A percentile compares a stretch with the other conserved stretches of the same genome.
Evolutionary conservation across 1,284 basidiomycete species (phyloP).

Genomic region (Boletus sp.): DNA sequence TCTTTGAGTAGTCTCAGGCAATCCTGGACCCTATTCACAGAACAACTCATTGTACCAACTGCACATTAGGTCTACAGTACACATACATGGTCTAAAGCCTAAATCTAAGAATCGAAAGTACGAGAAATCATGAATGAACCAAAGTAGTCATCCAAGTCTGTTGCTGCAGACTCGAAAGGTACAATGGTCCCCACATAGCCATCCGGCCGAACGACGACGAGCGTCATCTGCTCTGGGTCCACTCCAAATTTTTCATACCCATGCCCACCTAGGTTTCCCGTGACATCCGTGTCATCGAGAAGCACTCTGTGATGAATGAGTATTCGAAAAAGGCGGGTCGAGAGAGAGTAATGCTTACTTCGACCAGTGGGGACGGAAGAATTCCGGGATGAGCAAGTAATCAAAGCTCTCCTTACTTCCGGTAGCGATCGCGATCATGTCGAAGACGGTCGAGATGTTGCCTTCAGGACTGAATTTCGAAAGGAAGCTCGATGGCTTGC

Average conservation of each 20-base stretch:
- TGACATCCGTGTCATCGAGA: neutral
- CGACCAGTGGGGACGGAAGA: constrained; percentile 65
- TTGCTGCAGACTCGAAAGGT: constrained; percentile 37
- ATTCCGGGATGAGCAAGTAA: constrained; percentile 52
- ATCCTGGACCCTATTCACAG: too few species aligned
- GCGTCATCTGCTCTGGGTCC: constrained; percentile 44
- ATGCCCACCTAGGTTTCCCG: constrained; percentile 28
- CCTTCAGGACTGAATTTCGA: neutral
- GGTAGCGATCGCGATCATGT: neutral
- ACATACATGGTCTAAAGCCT: too few species aligned
- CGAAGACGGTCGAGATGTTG: neutral
- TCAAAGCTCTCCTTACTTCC: constrained; percentile 12
- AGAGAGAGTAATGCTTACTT: constrained; percentile 44
- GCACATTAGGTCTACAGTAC: too few species aligned
- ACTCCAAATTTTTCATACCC: constrained; percentile 55
- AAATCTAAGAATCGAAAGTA: neutral
- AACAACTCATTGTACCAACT: too few species aligned
- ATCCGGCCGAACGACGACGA: constrained; percentile 60
- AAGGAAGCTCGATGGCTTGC: neutral
- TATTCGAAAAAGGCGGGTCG: too few species aligned
- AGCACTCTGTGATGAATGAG: neutral
- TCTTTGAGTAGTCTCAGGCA: too few species aligned
- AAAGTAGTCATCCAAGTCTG: constrained; percentile 10
- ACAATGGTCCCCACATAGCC: constrained; percentile 58
- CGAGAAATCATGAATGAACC: neutral